Base-by-base conservation (phyloP, 306 rosid species). In the Vachellia pachyceras region DNA sequence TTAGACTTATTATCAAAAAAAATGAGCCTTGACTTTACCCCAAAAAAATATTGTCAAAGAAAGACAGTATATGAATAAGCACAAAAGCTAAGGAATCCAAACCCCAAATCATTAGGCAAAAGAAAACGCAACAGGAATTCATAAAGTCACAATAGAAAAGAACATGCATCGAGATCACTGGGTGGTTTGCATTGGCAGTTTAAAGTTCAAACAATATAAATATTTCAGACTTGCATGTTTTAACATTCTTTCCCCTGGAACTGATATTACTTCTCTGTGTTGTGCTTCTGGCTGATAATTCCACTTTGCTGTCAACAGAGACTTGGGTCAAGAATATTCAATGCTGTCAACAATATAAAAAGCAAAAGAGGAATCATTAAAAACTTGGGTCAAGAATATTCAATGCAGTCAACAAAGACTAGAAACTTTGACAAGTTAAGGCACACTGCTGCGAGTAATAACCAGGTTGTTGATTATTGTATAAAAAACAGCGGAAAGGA, bases 141-240 rank as follows among this genome's bases (percentile, higher is more conserved):
- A 39, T 64, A 35, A 14, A 13, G 42, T 35, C 22, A 65, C 10
- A 17, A 11, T 12, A 11, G 7, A 60, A 3, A 23, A 22, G 22
- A 35, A 37, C 71, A 64, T 35, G 20, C 17, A 0, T 35, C 14
- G 69, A 35, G 22, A 35, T 64, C 22, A 44, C 18, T 35, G 11
- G 69, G 17, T 36, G 35, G 44, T 36, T 63, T 3, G 71, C 42
- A 66, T 37, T 37, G 12, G 9, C 71, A 66, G 25, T 35, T 36
- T 22, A 65, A 65, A 36, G n/a, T 65, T 35, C 15, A n/a, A 41
- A 70, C 75, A 18, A 49, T 49, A 35, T 29, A 72, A 40, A 49
- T 49, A 49, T 47, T 15, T 46, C 7, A 15, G 33, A 72, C 76
- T 72, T 72, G 49, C 76, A 72, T 70, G 35, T 72, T 33, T 12